phyloP scores from a whole-genome alignment of 192 early-diverging fungal genomes.

The Coemansia sp. region DNA sequence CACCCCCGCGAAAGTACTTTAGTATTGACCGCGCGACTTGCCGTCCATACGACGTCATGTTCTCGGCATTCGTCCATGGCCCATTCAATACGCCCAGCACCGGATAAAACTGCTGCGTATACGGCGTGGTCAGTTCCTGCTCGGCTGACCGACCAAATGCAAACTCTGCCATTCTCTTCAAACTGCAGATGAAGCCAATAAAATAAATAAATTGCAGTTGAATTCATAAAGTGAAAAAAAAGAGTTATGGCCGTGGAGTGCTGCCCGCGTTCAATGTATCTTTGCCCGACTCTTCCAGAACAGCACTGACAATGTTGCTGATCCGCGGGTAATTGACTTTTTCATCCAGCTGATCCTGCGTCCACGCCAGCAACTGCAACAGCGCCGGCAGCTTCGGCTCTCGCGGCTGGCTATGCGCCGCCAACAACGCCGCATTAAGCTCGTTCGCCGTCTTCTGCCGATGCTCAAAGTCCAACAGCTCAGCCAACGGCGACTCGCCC shows the following conservation, averaged over 20 bases:
- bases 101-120: constrained; percentile 42
- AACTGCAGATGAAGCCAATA: background rate
- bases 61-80: constrained; percentile 2
- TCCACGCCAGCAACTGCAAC: constrained; percentile 90
- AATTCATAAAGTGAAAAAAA: constrained; percentile 3
- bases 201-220: constrained; percentile 9
- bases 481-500: constrained; percentile 66
- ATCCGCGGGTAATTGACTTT: constrained; percentile 81
- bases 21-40: constrained; percentile 41
- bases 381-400: constrained; percentile 92
- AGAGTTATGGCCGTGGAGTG: background rate
- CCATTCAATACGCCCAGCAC: constrained; percentile 42
- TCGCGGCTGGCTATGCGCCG: constrained; percentile 85
- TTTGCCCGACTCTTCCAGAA: constrained; percentile 53
- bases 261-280: background rate
- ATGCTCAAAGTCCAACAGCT: constrained; percentile 85
- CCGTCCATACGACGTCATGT: constrained; percentile 25
- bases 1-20: constrained; percentile 26
- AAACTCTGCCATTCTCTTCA: constrained; percentile 15
- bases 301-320: constrained; percentile 76
- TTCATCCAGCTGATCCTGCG: constrained; percentile 90
- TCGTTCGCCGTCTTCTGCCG: constrained; percentile 91
- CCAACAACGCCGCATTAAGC: constrained; percentile 89
- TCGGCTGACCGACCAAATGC: constrained; percentile 19
- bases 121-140: constrained; percentile 13